Evolutionary conservation across 805 yeast species (phyloP), one percentile per base, ranked within the genome.

Genomic region (Starmerella potacharoeniae): DNA sequence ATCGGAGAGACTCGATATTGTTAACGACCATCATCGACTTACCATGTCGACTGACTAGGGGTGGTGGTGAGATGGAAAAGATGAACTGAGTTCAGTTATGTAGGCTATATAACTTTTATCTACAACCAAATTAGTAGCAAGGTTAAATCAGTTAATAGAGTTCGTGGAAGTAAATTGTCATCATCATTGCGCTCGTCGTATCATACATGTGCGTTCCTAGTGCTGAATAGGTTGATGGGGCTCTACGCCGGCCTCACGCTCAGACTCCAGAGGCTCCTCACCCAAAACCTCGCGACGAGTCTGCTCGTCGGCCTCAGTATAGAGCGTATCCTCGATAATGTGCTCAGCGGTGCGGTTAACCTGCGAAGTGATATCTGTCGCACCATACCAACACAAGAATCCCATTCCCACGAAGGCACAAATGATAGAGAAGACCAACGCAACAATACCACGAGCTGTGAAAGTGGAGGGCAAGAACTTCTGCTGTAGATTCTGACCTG

Each of bases 371-470:
- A 58, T 76, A 62, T 90, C 97, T 65, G 88, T 76, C 74, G 86
- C 71, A 73, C 98, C 98, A 71, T 91, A 93, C 69, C 82, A 65
- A 49, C 84, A 77, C 66, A 93, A 86, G 62, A 83, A 77, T 55
- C 73, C 74, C 71, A 90, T 73, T 70, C 98, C 98, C 17, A 87
- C 71, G 59, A 87, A 67, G 66, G 93, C 98, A 50, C 95, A 79
- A 63, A 91, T 65, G 75, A 86, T 80, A 6, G 96, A 87, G 77
- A 93, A 91, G 17, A 84, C 91, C 70, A 93, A 74, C 11, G 97
- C 97, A 53, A 91, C 95, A 68, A 84, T 83, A 75, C 98, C 98
- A 68, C 84, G 82, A 55, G 95, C 86, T 51, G 97, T 91, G 79
- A 93, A 93, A 17, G 97, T 97, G 46, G 76, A 67, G 47, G 97